phyloP scores from a whole-genome alignment of 352 stramenopile genomes.

The Globisporangium radiosum region DNA sequence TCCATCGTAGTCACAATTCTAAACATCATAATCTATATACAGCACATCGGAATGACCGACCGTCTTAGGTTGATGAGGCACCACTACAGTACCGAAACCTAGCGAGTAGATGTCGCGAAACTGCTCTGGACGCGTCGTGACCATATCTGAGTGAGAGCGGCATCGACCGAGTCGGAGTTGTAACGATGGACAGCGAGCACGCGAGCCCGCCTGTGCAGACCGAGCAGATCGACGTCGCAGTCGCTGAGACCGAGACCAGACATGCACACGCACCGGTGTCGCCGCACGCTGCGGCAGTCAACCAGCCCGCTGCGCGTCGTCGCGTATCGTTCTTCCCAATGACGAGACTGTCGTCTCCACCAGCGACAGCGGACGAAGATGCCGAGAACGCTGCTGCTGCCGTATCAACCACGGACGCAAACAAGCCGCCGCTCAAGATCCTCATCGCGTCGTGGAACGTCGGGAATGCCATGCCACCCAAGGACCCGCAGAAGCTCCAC shows the following conservation, averaged over 20 bases:
- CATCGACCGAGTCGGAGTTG: too few species aligned
- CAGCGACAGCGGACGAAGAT: not conserved
- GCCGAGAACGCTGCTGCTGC: not conserved
- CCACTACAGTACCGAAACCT: too few species aligned
- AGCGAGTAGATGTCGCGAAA: too few species aligned
- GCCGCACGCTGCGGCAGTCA: not conserved
- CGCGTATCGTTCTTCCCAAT: slow-evolving; percentile 7
- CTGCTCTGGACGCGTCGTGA: too few species aligned
- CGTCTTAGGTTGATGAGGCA: too few species aligned
- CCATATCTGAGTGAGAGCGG: too few species aligned
- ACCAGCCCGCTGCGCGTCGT: not conserved
- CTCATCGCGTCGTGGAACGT: slow-evolving; percentile 82
- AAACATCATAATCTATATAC: too few species aligned
- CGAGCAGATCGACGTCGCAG: not conserved
- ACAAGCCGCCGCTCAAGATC: slow-evolving; percentile 29
- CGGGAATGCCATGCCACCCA: slow-evolving; percentile 76
- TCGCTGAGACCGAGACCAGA: not conserved
- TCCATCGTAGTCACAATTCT: too few species aligned
- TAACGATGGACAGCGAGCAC: not conserved
- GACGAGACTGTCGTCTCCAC: not conserved
- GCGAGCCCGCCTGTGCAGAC: not conserved
- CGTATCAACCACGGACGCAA: not conserved
- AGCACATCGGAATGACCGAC: too few species aligned
- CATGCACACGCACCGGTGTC: not conserved
- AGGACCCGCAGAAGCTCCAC: slow-evolving; percentile 34